Conservation (phyloP, 2,329 filamentous ascomycete genomes). For the Colletotrichum tropicale region DNA sequence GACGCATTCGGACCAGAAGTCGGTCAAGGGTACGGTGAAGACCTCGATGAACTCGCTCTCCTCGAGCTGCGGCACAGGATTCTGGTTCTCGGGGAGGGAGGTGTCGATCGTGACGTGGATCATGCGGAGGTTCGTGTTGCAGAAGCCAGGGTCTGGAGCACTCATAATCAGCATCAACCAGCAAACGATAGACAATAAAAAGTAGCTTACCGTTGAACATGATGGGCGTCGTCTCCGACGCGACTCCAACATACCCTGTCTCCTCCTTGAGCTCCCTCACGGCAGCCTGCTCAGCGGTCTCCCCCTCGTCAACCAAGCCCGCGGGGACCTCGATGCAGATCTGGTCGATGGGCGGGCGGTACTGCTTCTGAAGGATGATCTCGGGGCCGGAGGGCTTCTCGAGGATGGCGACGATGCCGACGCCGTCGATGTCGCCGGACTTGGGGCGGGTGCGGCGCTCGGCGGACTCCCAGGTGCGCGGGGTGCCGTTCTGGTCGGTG, state of each 20-base stretch:
- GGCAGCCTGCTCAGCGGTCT: conserved; percentile 65
- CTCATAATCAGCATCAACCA: neutral
- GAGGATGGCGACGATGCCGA: conserved; percentile 75
- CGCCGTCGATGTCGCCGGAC: conserved; percentile 69
- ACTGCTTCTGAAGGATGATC: conserved; percentile 71
- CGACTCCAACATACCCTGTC: conserved; percentile 66
- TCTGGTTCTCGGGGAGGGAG: conserved; percentile 69
- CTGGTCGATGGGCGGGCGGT: conserved; percentile 64
- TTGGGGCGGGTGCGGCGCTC: conserved; percentile 72
- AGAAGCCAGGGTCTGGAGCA: conserved; percentile 62
- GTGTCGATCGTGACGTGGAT: conserved; percentile 78
- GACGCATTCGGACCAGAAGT: conserved; percentile 70
- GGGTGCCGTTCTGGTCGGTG: conserved; percentile 62
- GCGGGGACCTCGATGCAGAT: conserved; percentile 69
- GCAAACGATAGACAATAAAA: neutral
- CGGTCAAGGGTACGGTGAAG: conserved; percentile 69
- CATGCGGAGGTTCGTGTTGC: conserved; percentile 70
- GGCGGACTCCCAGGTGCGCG: conserved; percentile 73
- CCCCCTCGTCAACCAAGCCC: conserved; percentile 66
- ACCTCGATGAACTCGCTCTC: conserved; percentile 85
- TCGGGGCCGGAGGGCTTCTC: conserved; percentile 57
- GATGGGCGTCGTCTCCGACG: conserved; percentile 62
- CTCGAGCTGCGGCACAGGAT: conserved; percentile 72
- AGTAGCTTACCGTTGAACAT: conserved; percentile 62
- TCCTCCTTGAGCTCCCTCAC: conserved; percentile 70